phyloP scores from a whole-genome alignment of 345 rosid genomes.

The Syzygium aqueum region DNA sequence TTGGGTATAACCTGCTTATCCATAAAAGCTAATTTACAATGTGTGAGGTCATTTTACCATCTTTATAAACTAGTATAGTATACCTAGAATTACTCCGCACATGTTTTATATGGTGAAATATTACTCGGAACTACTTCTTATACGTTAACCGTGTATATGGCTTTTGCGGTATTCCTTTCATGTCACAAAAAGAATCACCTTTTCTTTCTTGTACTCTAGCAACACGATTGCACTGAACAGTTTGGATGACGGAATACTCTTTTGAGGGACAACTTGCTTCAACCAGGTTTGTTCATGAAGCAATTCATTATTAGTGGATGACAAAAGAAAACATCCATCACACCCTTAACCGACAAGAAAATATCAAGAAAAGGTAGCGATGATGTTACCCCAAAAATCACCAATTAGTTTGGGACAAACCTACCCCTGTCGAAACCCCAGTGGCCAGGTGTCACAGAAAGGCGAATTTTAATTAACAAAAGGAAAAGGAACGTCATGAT shows the following conservation, averaged over 20 bases:
- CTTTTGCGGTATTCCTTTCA: not conserved
- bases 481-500: not conserved
- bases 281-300: not conserved
- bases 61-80: not conserved
- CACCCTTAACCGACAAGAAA: not conserved
- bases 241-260: not conserved
- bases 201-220: not conserved
- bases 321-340: not conserved
- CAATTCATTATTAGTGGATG: not conserved
- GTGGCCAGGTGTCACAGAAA: constrained; percentile 17
- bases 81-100: not conserved
- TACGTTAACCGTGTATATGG: not conserved
- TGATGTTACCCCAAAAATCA: not conserved
- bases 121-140: not conserved
- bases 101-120: not conserved
- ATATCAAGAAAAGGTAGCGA: not conserved
- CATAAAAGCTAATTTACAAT: not conserved
- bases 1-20: not conserved
- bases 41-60: not conserved
- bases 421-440: constrained; percentile 1
- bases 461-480: not conserved
- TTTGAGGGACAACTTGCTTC: not conserved
- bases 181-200: not conserved
- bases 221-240: not conserved
- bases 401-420: not conserved